These are phyloP conservation scores for Eucalyptus grandis DNA, from an alignment of 345 rosid species.

Conservation along the genomic window DNA sequence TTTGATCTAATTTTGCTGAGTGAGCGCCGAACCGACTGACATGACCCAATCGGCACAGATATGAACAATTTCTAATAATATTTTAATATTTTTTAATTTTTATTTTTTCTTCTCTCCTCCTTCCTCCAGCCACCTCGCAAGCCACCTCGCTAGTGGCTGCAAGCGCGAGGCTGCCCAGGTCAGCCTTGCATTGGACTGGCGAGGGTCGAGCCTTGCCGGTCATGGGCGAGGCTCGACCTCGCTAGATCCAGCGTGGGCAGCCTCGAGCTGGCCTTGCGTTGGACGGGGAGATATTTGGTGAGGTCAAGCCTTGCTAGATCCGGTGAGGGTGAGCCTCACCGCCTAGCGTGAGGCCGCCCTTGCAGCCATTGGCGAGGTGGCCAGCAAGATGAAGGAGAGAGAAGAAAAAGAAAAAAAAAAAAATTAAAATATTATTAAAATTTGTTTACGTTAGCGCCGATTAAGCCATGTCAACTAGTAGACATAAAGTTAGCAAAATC, in stretches of 20 bases:
- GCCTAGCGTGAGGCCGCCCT: fast-evolving
- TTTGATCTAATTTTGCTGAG: fast-evolving
- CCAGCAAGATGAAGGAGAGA: too few relatives aligned
- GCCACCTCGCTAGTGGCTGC: fast-evolving
- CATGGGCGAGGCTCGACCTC: too few relatives aligned
- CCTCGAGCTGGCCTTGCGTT: fast-evolving
- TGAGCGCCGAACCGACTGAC: fast-evolving
- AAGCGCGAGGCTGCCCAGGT: fast-evolving
- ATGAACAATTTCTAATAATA: too few relatives aligned
- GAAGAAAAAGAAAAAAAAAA: too few relatives aligned
- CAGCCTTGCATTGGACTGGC: fast-evolving
- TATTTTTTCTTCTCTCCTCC: too few relatives aligned
- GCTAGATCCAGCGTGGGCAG: too few relatives aligned
- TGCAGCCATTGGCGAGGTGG: fast-evolving
- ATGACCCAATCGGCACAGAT: fast-evolving
- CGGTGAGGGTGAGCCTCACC: fast-evolving
- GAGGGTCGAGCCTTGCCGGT: too few relatives aligned
- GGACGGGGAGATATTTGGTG: too few relatives aligned
- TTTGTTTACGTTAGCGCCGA: fast-evolving
- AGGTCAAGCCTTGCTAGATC: too few relatives aligned
- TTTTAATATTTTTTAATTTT: too few relatives aligned
- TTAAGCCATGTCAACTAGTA: fast-evolving
- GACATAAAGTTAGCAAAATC: fast-evolving
- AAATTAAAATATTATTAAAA: too few relatives aligned
- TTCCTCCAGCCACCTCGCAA: too few relatives aligned